Percentiles rank a stretch among this genome's conserved stretches.
These are phyloP conservation scores for Kwoniella sp. DNA, from an alignment of 768 basidiomycete genomes.

Conservation along the genomic window DNA sequence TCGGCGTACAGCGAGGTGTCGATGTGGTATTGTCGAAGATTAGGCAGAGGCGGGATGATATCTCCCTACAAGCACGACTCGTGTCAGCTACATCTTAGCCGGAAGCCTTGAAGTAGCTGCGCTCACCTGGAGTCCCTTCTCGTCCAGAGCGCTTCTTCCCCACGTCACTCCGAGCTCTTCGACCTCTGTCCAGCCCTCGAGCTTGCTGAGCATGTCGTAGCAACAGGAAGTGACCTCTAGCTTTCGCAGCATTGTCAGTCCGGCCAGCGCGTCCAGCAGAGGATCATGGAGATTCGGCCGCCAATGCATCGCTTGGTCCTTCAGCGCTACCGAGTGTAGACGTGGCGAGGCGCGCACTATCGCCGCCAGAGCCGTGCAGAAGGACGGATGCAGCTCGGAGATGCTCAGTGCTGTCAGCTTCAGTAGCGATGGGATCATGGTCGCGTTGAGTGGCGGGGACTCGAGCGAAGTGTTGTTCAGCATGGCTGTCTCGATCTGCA, in stretches of 20 bases:
- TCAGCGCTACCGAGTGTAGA: neutral
- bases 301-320: neutral
- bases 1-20: constrained; percentile 6
- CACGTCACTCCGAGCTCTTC: constrained; percentile 10
- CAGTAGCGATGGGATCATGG: neutral
- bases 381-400: neutral
- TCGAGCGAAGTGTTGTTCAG: neutral
- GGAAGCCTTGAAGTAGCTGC: no score
- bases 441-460: neutral
- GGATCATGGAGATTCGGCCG: neutral
- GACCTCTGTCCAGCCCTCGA: constrained; percentile 1
- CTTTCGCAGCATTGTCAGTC: neutral
- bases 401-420: neutral
- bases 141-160: constrained; percentile 2
- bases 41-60: constrained; percentile 10
- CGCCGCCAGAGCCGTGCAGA: neutral
- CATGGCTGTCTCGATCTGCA: neutral
- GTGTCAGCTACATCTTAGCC: no score
- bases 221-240: constrained; percentile 5
- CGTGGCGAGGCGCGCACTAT: neutral
- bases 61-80: no score
- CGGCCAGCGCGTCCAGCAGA: neutral
- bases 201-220: neutral
- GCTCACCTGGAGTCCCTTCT: no score
- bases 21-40: constrained; percentile 13